These are phyloP conservation scores for Pyrenula massariospora DNA, from an alignment of 495 filamentous ascomycete genomes.

Conservation along the genomic window DNA sequence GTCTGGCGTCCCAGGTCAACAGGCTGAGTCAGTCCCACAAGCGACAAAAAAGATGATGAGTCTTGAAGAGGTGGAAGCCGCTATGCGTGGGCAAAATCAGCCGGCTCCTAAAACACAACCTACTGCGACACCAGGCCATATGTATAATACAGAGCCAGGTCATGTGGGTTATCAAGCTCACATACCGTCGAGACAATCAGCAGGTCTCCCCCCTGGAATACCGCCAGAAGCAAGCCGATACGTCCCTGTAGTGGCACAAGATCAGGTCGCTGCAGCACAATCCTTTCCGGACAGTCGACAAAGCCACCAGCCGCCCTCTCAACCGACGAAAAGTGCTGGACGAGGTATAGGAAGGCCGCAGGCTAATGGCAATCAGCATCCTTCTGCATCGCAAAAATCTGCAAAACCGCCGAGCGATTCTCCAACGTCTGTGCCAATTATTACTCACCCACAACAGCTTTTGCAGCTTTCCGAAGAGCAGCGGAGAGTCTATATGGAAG, in stretches of 20 bases:
- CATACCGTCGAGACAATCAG: background rate
- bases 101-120: constrained; percentile 22
- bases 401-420: background rate
- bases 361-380: constrained; percentile 1
- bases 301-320: constrained; percentile 17
- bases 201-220: background rate
- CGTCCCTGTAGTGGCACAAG: constrained; percentile 26
- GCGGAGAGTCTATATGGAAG: constrained; percentile 66
- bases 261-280: constrained; percentile 14
- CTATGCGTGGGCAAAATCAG: constrained; percentile 64
- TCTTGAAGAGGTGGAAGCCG: constrained; percentile 91
- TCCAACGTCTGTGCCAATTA: constrained; percentile 28
- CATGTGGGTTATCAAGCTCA: background rate
- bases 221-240: constrained; percentile 29
- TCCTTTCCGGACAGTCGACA: constrained; percentile 14
- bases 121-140: constrained; percentile 18
- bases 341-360: constrained; percentile 9
- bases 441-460: constrained; percentile 63
- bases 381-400: constrained; percentile 3
- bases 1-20: constrained; percentile 4
- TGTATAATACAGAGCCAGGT: constrained; percentile 9
- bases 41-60: constrained; percentile 78
- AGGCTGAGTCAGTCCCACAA: constrained; percentile 7
- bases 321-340: constrained; percentile 13
- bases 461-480: constrained; percentile 66